Evolutionary conservation across 2,329 filamentous ascomycete species (phyloP).

Genomic region (Lomentospora prolificans): DNA sequence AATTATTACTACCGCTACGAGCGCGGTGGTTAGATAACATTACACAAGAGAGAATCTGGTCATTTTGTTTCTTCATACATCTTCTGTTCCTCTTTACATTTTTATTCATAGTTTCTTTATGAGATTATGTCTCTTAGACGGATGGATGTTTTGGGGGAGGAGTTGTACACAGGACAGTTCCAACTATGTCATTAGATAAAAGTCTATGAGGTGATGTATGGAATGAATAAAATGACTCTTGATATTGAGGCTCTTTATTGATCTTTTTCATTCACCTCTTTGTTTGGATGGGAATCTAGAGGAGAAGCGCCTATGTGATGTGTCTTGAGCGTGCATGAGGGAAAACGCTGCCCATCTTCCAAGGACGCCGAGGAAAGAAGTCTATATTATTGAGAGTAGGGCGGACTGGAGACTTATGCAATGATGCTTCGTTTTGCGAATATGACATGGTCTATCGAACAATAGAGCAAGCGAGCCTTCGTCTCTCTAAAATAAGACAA

Average conservation of each 20-base stretch:
- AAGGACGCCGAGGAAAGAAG: no score
- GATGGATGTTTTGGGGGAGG: not conserved
- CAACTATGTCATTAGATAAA: conserved; percentile 1
- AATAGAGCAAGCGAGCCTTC: conserved; percentile 1
- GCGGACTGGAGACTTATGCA: no score
- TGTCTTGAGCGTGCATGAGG: no score
- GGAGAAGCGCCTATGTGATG: no score
- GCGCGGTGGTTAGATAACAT: conserved; percentile 28
- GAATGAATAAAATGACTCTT: not conserved
- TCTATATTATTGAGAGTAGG: no score
- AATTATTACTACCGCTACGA: conserved; percentile 44
- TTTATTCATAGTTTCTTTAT: conserved; percentile 1
- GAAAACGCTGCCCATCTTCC: no score
- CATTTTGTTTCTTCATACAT: not conserved
- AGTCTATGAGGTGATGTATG: not conserved
- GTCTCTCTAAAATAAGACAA: not conserved
- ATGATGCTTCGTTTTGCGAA: not conserved
- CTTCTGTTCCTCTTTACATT: not conserved
- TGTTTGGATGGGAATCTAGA: no score
- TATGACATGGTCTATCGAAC: conserved; percentile 3
- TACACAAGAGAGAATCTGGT: not conserved
- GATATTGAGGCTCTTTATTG: not conserved
- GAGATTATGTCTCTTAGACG: conserved; percentile 7
- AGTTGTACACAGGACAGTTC: not conserved
- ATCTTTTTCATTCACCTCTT: no score